phyloP scores from a whole-genome alignment of 768 basidiomycete genomes.

The Tubosaeta sp. region DNA sequence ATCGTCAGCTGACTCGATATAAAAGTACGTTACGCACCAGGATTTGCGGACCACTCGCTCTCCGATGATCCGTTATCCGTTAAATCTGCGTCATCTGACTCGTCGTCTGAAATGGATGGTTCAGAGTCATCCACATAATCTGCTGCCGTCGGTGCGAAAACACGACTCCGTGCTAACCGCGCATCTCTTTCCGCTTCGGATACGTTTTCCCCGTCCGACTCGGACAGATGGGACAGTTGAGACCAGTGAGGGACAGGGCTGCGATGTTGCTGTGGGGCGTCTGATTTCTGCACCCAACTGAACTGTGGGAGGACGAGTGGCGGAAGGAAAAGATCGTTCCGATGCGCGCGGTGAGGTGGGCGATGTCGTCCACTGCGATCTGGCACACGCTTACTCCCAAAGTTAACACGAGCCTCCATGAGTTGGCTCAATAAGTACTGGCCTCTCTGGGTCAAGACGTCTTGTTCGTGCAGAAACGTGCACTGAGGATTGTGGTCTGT shows the following conservation, averaged over 20 bases:
- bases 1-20: conserved; percentile 10
- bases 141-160: conserved; percentile 32
- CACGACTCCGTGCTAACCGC: conserved; percentile 64
- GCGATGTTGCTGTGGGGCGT: conserved; percentile 3
- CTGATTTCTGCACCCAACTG: not conserved
- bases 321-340: conserved; percentile 50
- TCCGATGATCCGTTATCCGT: conserved; percentile 44
- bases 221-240: conserved; percentile 38
- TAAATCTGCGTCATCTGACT: conserved; percentile 73
- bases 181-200: conserved; percentile 70
- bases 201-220: conserved; percentile 60
- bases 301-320: conserved; percentile 33
- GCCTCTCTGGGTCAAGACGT: conserved; percentile 61
- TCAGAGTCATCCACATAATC: conserved; percentile 38
- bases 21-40: conserved; percentile 10
- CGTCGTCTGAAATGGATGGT: conserved; percentile 60
- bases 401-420: conserved; percentile 12
- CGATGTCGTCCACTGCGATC: conserved; percentile 3
- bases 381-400: not conserved
- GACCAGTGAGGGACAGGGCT: conserved; percentile 19
- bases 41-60: conserved; percentile 42
- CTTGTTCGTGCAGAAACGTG: conserved; percentile 67
- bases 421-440: conserved; percentile 44
- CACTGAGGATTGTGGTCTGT: conserved; percentile 53
- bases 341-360: conserved; percentile 28